Evolutionary conservation across 148 eudicot species (phyloP).

Genomic region (Vaccinium vitisidaea): DNA sequence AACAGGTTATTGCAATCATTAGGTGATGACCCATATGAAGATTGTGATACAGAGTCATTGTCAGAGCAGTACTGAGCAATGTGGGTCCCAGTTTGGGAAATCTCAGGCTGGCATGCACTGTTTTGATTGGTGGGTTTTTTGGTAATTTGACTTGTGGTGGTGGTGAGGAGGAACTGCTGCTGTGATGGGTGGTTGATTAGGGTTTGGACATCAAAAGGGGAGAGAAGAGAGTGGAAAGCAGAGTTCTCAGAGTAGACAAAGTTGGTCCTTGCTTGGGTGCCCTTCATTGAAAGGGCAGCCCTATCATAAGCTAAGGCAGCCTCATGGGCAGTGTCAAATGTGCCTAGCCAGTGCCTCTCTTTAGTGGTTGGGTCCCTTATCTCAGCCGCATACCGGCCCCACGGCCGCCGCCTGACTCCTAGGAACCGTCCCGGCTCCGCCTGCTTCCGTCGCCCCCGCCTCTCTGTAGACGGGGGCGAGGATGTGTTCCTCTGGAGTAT

Average conservation of each 20-base stretch:
- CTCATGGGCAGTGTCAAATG: constrained; percentile 96
- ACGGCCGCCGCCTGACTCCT: constrained; percentile 82
- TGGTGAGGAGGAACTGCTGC: constrained; percentile 18
- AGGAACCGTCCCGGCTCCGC: constrained; percentile 80
- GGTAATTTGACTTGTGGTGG: constrained; percentile 4
- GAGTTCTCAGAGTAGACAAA: constrained; percentile 67
- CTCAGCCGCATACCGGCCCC: constrained; percentile 95
- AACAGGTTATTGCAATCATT: constrained; percentile 22
- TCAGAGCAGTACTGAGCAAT: constrained; percentile 26
- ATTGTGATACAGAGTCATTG: constrained; percentile 26
- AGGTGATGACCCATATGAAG: constrained; percentile 39
- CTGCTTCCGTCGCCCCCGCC: constrained; percentile 62
- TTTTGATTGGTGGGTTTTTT: constrained; percentile 9
- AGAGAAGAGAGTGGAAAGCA: constrained; percentile 36
- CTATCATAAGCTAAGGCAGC: constrained; percentile 97
- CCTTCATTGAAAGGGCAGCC: constrained; percentile 93
- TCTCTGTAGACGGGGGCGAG: constrained; percentile 44
- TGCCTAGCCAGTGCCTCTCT: constrained; percentile 95
- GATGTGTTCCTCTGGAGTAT: constrained; percentile 69
- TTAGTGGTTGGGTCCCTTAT: constrained; percentile 93
- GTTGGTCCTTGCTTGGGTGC: constrained; percentile 89
- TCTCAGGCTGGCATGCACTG: background rate
- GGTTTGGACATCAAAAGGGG: constrained; percentile 45
- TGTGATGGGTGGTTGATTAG: constrained; percentile 1
- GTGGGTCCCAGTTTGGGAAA: constrained; percentile 6